Evolutionary conservation across 2,329 filamentous ascomycete species (phyloP).

Genomic region (Colletotrichum cereale): DNA sequence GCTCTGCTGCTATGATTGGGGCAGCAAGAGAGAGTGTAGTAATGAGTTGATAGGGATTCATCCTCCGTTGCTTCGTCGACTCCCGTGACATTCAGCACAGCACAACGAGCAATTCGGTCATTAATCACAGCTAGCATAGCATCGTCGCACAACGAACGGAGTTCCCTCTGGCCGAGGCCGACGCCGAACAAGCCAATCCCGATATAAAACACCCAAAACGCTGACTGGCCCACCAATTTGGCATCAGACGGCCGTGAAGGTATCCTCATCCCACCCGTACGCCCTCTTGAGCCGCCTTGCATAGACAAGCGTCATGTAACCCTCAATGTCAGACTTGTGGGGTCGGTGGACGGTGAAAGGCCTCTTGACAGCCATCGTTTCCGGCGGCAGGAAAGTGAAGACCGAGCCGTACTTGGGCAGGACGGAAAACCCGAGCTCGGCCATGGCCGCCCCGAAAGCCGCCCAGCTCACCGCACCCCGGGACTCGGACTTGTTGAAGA

Average conservation of each 20-base stretch:
- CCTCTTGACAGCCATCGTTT: slow-evolving; percentile 43
- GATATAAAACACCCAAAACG: background rate
- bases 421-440: slow-evolving; percentile 56
- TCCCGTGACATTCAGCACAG: too few relatives aligned
- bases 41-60: too few relatives aligned
- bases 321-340: slow-evolving; percentile 52
- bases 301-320: slow-evolving; percentile 46
- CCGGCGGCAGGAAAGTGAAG: slow-evolving; percentile 54
- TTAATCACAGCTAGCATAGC: too few relatives aligned
- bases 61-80: too few relatives aligned
- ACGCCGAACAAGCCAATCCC: background rate
- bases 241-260: slow-evolving; percentile 44
- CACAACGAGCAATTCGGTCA: too few relatives aligned
- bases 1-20: too few relatives aligned
- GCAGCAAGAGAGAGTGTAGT: too few relatives aligned
- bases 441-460: slow-evolving; percentile 56
- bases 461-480: slow-evolving; percentile 51
- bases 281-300: slow-evolving; percentile 49
- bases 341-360: slow-evolving; percentile 54
- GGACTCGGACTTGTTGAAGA: slow-evolving; percentile 49
- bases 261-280: slow-evolving; percentile 53
- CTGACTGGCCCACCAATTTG: background rate
- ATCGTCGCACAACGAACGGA: too few relatives aligned
- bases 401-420: slow-evolving; percentile 56
- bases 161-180: too few relatives aligned